Conservation (phyloP, 768 basidiomycete species). For the Polyporus arcularius region DNA sequence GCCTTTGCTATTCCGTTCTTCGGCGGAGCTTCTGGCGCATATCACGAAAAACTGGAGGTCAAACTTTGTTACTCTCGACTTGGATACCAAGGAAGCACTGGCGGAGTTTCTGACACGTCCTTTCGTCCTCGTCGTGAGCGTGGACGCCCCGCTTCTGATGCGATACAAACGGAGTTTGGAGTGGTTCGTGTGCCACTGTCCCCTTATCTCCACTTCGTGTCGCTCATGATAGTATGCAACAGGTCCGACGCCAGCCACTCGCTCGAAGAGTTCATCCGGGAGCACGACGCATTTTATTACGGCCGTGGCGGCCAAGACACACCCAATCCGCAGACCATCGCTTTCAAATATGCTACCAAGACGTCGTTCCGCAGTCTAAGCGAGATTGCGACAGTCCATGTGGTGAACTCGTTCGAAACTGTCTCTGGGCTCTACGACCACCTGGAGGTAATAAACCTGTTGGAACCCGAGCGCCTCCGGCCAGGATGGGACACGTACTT, state of each 20-base stretch:
- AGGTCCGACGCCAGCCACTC: slow-evolving; percentile 30
- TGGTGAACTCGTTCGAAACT: slow-evolving; percentile 65
- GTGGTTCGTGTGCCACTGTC: slow-evolving; percentile 1
- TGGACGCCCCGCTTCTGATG: slow-evolving; percentile 79
- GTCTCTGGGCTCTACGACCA: slow-evolving; percentile 57
- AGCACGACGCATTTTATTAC: slow-evolving; percentile 71
- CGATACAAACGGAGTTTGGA: slow-evolving; percentile 54
- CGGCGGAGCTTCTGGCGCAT: slow-evolving; percentile 62
- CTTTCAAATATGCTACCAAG: background rate
- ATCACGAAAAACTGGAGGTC: slow-evolving; percentile 81
- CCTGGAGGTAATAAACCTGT: slow-evolving; percentile 67
- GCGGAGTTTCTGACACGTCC: slow-evolving; percentile 80
- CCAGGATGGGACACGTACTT: slow-evolving; percentile 97
- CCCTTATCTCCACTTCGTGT: slow-evolving; percentile 8
- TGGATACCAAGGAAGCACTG: slow-evolving; percentile 56
- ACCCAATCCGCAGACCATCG: background rate
- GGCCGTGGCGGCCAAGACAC: slow-evolving; percentile 35
- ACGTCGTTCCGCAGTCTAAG: slow-evolving; percentile 27
- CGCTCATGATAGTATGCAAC: background rate
- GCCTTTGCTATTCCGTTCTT: slow-evolving; percentile 43
- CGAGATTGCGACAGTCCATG: slow-evolving; percentile 59
- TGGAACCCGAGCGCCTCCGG: slow-evolving; percentile 73
- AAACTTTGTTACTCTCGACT: slow-evolving; percentile 80
- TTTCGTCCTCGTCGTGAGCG: slow-evolving; percentile 81
- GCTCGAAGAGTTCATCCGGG: slow-evolving; percentile 72